These are phyloP conservation scores for Albifimbria verrucaria DNA, from an alignment of 2,329 filamentous ascomycete genomes.

Conservation along the genomic window DNA sequence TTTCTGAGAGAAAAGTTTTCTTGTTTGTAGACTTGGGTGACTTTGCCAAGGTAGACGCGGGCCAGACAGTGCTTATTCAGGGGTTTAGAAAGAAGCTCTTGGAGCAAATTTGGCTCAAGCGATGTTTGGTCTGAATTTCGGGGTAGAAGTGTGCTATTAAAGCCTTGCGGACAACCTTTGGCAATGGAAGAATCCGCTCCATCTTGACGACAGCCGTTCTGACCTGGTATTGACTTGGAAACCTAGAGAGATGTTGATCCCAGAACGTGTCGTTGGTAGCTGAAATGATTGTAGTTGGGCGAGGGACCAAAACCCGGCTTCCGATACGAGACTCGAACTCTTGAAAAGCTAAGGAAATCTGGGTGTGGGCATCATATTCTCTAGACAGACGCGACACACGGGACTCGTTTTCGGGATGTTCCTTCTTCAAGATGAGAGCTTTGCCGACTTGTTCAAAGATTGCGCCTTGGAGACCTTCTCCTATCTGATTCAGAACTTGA, in stretches of 20 bases:
- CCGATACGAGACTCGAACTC: not conserved
- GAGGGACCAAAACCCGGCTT: slow-evolving; percentile 5
- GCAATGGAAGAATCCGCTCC: slow-evolving; percentile 16
- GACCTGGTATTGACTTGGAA: slow-evolving; percentile 5
- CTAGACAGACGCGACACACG: slow-evolving; percentile 5
- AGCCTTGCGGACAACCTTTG: slow-evolving; percentile 12
- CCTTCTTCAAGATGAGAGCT: slow-evolving; percentile 11
- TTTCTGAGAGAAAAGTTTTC: slow-evolving; percentile 4
- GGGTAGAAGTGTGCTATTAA: slow-evolving; percentile 12
- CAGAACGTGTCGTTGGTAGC: slow-evolving; percentile 1
- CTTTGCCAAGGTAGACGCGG: slow-evolving; percentile 14
- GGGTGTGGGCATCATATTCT: slow-evolving; percentile 7
- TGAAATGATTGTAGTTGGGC: not conserved
- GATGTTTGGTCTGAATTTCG: not conserved
- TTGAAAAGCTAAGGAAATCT: slow-evolving; percentile 5
- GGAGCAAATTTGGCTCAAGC: not conserved
- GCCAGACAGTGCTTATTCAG: slow-evolving; percentile 18
- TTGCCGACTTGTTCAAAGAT: slow-evolving; percentile 13
- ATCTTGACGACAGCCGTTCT: slow-evolving; percentile 8
- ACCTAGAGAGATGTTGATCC: slow-evolving; percentile 1
- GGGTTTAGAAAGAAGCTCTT: slow-evolving; percentile 4
- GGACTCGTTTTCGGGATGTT: slow-evolving; percentile 11
- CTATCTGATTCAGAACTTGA: no score
- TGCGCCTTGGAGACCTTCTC: slow-evolving; percentile 12
- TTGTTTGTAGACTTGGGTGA: not conserved